Evolutionary conservation across 2,329 filamentous ascomycete species (phyloP).

Genomic region (Fusarium sp.): DNA sequence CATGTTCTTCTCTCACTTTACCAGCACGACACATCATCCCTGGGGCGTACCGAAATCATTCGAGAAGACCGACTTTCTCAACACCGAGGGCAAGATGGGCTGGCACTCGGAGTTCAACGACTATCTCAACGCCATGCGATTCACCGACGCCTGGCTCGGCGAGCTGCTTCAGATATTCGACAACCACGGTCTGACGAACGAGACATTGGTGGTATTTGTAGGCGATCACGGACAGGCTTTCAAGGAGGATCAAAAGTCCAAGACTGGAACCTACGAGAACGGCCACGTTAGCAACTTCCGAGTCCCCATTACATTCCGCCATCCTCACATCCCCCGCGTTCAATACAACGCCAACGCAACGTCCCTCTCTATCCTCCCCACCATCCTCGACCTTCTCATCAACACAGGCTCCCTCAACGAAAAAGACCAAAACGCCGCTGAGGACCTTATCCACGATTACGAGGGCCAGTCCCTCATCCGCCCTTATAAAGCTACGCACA

Average conservation of each 20-base stretch:
- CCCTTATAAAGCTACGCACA: constrained; percentile 34
- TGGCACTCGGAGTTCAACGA: constrained; percentile 47
- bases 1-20: constrained; percentile 50
- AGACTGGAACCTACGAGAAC: constrained; percentile 48
- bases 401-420: constrained; percentile 47
- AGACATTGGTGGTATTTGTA: constrained; percentile 48
- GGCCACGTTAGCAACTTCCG: constrained; percentile 48
- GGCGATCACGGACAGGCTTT: constrained; percentile 51
- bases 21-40: constrained; percentile 50
- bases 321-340: constrained; percentile 46
- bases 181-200: constrained; percentile 46
- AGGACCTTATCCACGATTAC: constrained; percentile 46
- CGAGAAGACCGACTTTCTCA: constrained; percentile 28
- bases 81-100: constrained; percentile 36
- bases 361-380: constrained; percentile 48
- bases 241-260: constrained; percentile 44
- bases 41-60: constrained; percentile 39
- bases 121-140: constrained; percentile 49
- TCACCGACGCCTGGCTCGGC: constrained; percentile 47
- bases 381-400: constrained; percentile 49
- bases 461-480: constrained; percentile 50
- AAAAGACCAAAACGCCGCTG: constrained; percentile 39
- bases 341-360: constrained; percentile 47
- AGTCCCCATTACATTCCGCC: constrained; percentile 48
- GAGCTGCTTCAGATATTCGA: constrained; percentile 46